Evolutionary conservation across 1,284 basidiomycete genomes (phyloP).

Genomic region (Heimioporus retisporus): DNA sequence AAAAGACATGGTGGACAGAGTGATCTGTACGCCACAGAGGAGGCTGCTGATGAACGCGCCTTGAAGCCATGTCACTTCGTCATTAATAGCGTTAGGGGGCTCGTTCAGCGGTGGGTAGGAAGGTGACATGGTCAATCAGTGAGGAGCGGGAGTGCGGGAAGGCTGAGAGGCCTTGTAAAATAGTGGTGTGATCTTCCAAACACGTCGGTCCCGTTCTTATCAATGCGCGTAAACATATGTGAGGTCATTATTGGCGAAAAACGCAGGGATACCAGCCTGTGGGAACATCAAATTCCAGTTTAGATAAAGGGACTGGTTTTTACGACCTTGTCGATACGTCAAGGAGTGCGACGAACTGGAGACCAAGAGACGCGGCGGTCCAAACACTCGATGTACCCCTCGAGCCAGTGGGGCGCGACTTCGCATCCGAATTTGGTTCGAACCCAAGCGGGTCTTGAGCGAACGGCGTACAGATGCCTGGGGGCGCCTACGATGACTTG

Average conservation of each 20-base stretch:
- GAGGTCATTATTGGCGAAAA: not conserved
- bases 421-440: not conserved
- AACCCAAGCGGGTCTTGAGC: not conserved
- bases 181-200: slow-evolving; percentile 4
- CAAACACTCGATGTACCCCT: not conserved
- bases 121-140: slow-evolving; percentile 18
- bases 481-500: not conserved
- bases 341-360: not conserved
- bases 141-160: not conserved
- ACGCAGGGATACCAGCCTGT: slow-evolving; percentile 17
- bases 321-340: not conserved
- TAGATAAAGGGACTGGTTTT: not conserved
- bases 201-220: slow-evolving; percentile 14
- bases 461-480: not conserved
- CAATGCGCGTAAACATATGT: slow-evolving; percentile 4
- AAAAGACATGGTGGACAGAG: slow-evolving; percentile 35
- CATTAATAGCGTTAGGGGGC: slow-evolving; percentile 1
- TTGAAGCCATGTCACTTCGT: slow-evolving; percentile 36
- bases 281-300: slow-evolving; percentile 18
- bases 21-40: slow-evolving; percentile 32
- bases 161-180: slow-evolving; percentile 18
- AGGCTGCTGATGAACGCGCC: slow-evolving; percentile 35
- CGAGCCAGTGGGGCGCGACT: not conserved
- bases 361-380: not conserved
- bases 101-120: slow-evolving; percentile 15